A percentile compares a stretch with the other conserved stretches of the same genome.
Evolutionary conservation across 306 rosid genomes (phyloP).

Genomic region (Sindora glabra): DNA sequence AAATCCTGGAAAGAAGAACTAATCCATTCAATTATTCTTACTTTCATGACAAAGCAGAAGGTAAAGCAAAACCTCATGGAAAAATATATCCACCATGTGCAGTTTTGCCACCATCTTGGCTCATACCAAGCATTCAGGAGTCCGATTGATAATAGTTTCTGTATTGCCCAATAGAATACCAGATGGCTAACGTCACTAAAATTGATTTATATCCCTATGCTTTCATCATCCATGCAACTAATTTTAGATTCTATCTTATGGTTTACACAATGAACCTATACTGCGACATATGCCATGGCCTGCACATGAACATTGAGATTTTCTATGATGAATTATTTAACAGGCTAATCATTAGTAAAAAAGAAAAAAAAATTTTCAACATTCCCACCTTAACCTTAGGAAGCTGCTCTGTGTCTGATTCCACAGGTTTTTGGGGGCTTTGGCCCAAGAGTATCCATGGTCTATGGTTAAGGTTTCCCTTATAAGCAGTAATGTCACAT

Average conservation of each 20-base stretch:
- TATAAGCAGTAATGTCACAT: conserved; percentile 18
- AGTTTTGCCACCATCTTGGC: conserved; percentile 1
- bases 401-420: conserved; percentile 29
- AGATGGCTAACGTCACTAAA: background rate
- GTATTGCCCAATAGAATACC: background rate
- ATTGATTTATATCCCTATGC: background rate
- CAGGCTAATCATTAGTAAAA: conserved; percentile 4
- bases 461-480: conserved; percentile 18
- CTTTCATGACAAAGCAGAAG: background rate
- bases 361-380: conserved; percentile 4
- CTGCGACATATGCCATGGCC: background rate
- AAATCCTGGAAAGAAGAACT: conserved; percentile 31
- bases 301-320: background rate
- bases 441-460: conserved; percentile 55
- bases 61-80: background rate
- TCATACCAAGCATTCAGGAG: background rate
- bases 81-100: background rate
- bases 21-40: background rate
- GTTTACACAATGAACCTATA: background rate
- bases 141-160: background rate
- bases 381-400: conserved; percentile 32
- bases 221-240: conserved; percentile 16
- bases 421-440: conserved; percentile 26
- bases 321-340: background rate
- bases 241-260: background rate